Base-by-base conservation (phyloP, 192 early-diverging fungal species). In the Piromyces finnis region DNA sequence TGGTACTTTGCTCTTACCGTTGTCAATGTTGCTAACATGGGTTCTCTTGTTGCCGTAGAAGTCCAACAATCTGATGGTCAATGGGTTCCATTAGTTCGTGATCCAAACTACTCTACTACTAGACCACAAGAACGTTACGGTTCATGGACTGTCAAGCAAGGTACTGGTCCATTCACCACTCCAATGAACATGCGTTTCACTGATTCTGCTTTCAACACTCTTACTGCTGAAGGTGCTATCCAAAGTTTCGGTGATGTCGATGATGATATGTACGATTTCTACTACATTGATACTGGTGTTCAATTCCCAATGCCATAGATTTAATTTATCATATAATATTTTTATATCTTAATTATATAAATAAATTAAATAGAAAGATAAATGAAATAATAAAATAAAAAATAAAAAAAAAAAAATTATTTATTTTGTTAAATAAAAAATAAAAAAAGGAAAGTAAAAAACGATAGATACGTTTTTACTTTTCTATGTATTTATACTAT, bases 71-170 rank as follows among this genome's bases (percentile, higher is more conserved):
- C 22, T 11, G 30, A 37, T 37, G 68, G 51, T n/a, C 3, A 9
- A 9, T 80, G 80, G 80, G 79, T 27, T 7, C 30, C 41, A 78
- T 77, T 80, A 30, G 78, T 78, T 30, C 80, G 68, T 78, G 80
- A 80, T 80, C 80, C 80, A 80, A 80, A 80, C 79, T 80, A 80
- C 17, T 78, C 80, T 22, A 22, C 80, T n/a, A 78, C 80, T 78
- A 32, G 80, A 80, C 80, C 80, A 37, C 80, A 80, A 79, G 80
- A 80, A 77, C 80, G 80, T 77, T 80, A 80, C 11, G 80, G 80
- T 37, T 80, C 80, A 22, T 80, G 80, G 80, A 79, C 78, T 80
- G 68, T 80, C 78, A 37, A 37, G 26, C 80, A 80, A 80, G 80
- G 80, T 30, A 80, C 80, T 30, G 80, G 80, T 79, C 80, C 80